Base-by-base conservation (phyloP, 257 asterid genomes). In the Przewalskia tangutica region DNA sequence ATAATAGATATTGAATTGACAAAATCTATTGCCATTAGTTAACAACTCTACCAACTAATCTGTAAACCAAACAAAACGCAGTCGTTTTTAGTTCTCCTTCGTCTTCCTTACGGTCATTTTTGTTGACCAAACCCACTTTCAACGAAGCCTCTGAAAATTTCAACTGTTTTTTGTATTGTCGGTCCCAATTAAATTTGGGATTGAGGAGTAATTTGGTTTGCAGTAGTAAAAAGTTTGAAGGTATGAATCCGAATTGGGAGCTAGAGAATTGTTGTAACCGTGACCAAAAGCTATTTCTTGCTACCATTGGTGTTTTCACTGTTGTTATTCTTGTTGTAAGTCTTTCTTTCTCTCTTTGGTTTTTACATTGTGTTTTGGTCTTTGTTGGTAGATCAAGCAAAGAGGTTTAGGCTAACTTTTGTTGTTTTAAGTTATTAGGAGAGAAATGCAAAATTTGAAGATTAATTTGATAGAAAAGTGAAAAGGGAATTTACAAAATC, bases 191-290 rank as follows among this genome's bases (percentile, higher is more conserved):
- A 27, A 44, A 44, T 65, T 65, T n/a, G 76, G 76, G 23, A 8
- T 66, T 40, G 20, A 40, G 77, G 77, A 8, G 0, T 17, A 67
- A 6, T 12, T 51, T 51, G 32, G 56, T 51, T 56, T 56, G 27
- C 2, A n/a, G 63, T 11, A 56, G 63, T 27, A 56, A 56, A 56
- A 70, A 2, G 10, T 1, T 38, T 38, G 4, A 38, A 38, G 6
- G 42, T 38, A 38, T 38, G 93, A 73, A 88, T 83, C 94, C 97
- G 77, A 91, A 93, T 68, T 93, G 97, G 97, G 97, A 91, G 81
- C 92, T 93, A 82, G 86, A 70, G 84, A 81, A 84, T 81, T 93
- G 93, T 77, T 90, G 97, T 68, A 90, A 93, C 83, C 91, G 46
- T 23, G 92, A 93, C 6, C 97, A 93, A 81, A 85, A 81, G 7